A percentile compares a stretch with the other conserved stretches of the same genome.
Conservation (phyloP, 129 eudicot genomes). For the Flaveria brownii region DNA sequence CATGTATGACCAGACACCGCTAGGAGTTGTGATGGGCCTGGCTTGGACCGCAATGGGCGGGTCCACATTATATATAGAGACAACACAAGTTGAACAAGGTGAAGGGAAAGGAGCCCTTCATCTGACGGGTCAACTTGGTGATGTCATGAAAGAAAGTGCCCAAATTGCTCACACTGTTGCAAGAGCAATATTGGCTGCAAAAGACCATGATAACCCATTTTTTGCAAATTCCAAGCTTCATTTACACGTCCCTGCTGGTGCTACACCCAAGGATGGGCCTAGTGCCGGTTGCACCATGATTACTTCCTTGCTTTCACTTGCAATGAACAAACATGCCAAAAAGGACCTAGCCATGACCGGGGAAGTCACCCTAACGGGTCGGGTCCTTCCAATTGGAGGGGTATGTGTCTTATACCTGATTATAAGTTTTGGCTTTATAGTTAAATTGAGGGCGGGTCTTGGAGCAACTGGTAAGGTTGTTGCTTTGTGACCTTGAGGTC, state of each 20-base stretch:
- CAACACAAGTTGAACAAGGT: conserved; percentile 72
- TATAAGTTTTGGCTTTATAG: not conserved
- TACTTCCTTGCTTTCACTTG: conserved; percentile 20
- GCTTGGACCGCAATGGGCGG: conserved; percentile 99
- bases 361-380: conserved; percentile 90
- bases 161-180: conserved; percentile 96
- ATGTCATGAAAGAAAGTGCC: conserved; percentile 99
- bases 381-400: conserved; percentile 99
- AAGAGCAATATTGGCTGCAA: conserved; percentile 62
- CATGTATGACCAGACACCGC: conserved; percentile 87
- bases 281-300: conserved; percentile 25
- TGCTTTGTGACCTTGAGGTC: too few relatives aligned
- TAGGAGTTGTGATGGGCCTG: conserved; percentile 97
- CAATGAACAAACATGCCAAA: conserved; percentile 19
- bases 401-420: conserved; percentile 45
- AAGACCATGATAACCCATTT: conserved; percentile 53
- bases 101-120: conserved; percentile 84
- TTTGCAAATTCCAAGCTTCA: conserved; percentile 89
- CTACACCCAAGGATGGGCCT: conserved; percentile 58
- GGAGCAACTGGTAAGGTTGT: too few relatives aligned
- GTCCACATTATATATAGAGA: conserved; percentile 88
- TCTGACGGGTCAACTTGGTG: conserved; percentile 96
- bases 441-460: not conserved
- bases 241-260: conserved; percentile 97
- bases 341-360: conserved; percentile 21